Conservation (phyloP, 2,329 filamentous ascomycete species). For the Bipolaris sorokiniana region DNA sequence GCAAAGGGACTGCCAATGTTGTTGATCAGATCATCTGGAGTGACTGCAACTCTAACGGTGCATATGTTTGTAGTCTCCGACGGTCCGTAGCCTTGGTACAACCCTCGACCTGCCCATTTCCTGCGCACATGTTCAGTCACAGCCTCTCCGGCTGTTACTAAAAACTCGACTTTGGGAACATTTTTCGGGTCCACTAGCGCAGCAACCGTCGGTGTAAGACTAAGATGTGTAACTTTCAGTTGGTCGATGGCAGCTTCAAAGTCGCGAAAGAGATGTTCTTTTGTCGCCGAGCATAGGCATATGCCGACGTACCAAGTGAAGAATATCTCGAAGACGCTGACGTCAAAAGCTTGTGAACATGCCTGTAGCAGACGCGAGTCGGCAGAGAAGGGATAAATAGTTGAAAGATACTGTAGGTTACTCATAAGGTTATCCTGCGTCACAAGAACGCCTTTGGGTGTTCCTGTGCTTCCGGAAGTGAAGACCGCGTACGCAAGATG, state of each 20-base stretch:
- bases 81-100: slow-evolving; percentile 82
- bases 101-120: slow-evolving; percentile 68
- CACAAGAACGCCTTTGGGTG: slow-evolving; percentile 78
- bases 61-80: slow-evolving; percentile 90
- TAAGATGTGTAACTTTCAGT: slow-evolving; percentile 76
- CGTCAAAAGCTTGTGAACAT: slow-evolving; percentile 83
- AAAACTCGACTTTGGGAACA: slow-evolving; percentile 73
- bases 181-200: slow-evolving; percentile 71
- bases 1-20: slow-evolving; percentile 77
- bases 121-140: slow-evolving; percentile 74
- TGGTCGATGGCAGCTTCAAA: slow-evolving; percentile 70
- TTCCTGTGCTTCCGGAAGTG: slow-evolving; percentile 82
- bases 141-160: slow-evolving; percentile 82
- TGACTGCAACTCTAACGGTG: slow-evolving; percentile 70
- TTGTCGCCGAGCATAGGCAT: slow-evolving; percentile 75
- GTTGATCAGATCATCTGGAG: slow-evolving; percentile 64
- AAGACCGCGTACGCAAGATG: slow-evolving; percentile 78
- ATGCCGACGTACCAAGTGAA: slow-evolving; percentile 81
- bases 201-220: slow-evolving; percentile 84
- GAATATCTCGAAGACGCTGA: slow-evolving; percentile 90
- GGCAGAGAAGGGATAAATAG: slow-evolving; percentile 66
- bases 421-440: slow-evolving; percentile 77
- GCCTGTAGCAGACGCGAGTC: slow-evolving; percentile 74
- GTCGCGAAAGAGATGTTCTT: slow-evolving; percentile 76
- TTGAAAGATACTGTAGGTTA: slow-evolving; percentile 71